These are phyloP conservation scores for Nannizzia gypsea DNA, from an alignment of 2,329 filamentous ascomycete species.

Conservation along the genomic window DNA sequence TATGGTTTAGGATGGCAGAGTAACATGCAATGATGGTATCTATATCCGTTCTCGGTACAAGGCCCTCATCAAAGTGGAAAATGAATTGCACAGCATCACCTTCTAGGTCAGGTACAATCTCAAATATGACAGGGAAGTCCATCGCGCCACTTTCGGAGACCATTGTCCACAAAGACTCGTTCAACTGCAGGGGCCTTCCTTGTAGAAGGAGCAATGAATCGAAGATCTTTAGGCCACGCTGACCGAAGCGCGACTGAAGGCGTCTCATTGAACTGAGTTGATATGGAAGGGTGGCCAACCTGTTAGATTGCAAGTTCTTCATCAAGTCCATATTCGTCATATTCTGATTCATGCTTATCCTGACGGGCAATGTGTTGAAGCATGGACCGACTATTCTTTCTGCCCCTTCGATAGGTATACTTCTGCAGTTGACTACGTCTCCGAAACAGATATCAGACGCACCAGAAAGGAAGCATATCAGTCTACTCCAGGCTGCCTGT, in stretches of 20 bases:
- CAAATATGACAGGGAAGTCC: constrained; percentile 62
- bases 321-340: constrained; percentile 47
- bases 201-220: constrained; percentile 74
- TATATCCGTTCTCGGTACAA: constrained; percentile 17
- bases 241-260: constrained; percentile 47
- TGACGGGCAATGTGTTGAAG: constrained; percentile 76
- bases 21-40: constrained; percentile 22
- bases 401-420: constrained; percentile 51
- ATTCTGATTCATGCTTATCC: constrained; percentile 42
- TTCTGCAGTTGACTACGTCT: constrained; percentile 70
- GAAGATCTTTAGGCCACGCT: constrained; percentile 50
- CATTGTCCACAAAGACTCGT: constrained; percentile 41
- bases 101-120: constrained; percentile 49
- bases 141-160: constrained; percentile 44
- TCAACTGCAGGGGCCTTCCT: constrained; percentile 39
- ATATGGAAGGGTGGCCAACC: constrained; percentile 50
- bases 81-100: constrained; percentile 46
- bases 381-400: constrained; percentile 73
- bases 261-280: constrained; percentile 65
- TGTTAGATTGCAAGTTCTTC: constrained; percentile 49
- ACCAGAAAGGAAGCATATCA: constrained; percentile 47
- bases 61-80: constrained; percentile 47
- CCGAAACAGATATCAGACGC: constrained; percentile 69
- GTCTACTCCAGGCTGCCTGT: constrained; percentile 60
- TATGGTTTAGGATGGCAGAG: constrained; percentile 24